Evolutionary conservation across 768 basidiomycete genomes (phyloP), one percentile per base, ranked within the genome.

Genomic region (Trametes meyenii): DNA sequence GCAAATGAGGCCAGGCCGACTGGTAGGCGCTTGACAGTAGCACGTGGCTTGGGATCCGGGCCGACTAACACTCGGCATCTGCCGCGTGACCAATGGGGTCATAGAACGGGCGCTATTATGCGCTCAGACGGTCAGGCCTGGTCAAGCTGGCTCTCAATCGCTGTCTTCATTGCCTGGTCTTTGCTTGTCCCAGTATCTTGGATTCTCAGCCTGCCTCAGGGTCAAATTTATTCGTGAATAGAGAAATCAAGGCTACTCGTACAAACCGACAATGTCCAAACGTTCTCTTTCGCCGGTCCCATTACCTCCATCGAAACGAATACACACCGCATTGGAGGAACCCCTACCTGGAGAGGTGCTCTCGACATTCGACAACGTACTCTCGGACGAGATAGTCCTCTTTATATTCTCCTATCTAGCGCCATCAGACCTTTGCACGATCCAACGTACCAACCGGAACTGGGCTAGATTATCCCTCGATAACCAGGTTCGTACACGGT

Each of bases 341-440:
- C 48, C 44, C 56, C 38, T 17, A 63, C 26, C 59, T 58, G 2
- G 60, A 55, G 35, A 23, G 3, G 58, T 62, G 29, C 66, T 56
- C 5, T 49, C 62, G 26, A 45, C 77, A 16, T 84, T 89, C 67
- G 82, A 87, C 62, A 77, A 73, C 58, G 76, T 81, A 4, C 74
- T 92, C 44, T 92, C 85, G 69, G 91, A 93, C 67, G 90, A 93
- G 74, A 82, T 93, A 48, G 76, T 91, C 48, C 77, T 92, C 21
- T 81, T 79, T 68, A 85, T 92, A 56, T 89, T 93, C 77, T 85
- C 89, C 2, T 81, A 86, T 73, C 79, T 93, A 40, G 79, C 83
- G 33, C 85, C 81, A 76, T 67, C 73, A 21, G 90, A 91, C 73
- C 83, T 93, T 29, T 92, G 91, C 69, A 70, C 79, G 12, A 75